Evolutionary conservation across 192 early-diverging fungal species (phyloP), one percentile per base, ranked within the genome.

Genomic region (Umbelopsis vinacea): DNA sequence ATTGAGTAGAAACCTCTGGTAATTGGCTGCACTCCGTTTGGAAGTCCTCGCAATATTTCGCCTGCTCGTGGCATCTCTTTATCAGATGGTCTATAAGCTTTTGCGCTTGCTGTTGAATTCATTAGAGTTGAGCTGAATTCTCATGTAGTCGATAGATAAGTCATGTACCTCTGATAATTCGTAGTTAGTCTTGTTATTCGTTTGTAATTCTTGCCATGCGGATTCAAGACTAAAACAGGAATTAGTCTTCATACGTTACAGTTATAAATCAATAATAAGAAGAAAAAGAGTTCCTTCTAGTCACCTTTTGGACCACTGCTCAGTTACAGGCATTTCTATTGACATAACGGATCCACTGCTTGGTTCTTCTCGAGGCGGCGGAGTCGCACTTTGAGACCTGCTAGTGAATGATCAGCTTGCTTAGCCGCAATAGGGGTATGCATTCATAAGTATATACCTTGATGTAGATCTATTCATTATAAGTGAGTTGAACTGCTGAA

Each of bases 401-500:
- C 19, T 29, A 29, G 3, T 29, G 29, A 63, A 35, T 17, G 26
- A 29, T 63, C 57, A 63, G 57, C 17, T 63, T 29, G 23, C 6
- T 26, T 10, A 29, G 3, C 33, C 0, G 1, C 29, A 37, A 37
- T 6, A 14, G 11, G 37, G 55, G 12, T 29, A 38, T 12, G 3
- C 24, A 0, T 19, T 37, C 7, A 8, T 4, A 12, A 12, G 26
- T 19, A 37, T 12, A 2, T 63, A 63, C 57, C 57, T 63, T 29
- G 57, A 63, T 12, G 57, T 29, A 37, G 48, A 50, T 19, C 33
- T 22, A 12, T 63, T 63, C 57, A 11, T 63, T 63, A 63, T 63
- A 29, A 63, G 26, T 8, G 57, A 63, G 57, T 63, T 63, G 14
- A 63, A 63, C 17, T 63, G 29, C 33, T 63, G 57, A 63, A 63